These are phyloP conservation scores for Paecilomyces dactylethromorphus DNA, from an alignment of 2,329 filamentous ascomycete genomes.

Conservation along the genomic window DNA sequence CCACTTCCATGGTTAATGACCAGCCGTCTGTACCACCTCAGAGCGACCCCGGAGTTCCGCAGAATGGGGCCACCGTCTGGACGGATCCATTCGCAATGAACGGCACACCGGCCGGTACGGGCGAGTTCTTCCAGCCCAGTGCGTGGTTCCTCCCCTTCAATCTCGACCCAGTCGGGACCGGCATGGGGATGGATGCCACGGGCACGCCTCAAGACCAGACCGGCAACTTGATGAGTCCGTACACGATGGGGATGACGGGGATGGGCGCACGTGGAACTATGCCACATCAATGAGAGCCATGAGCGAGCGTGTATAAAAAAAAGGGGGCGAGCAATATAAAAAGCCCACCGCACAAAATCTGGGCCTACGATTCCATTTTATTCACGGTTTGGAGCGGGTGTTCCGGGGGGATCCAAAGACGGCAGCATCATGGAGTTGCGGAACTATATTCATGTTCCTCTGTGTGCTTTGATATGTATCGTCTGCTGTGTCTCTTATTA, in stretches of 20 bases:
- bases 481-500: not conserved
- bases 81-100: constrained; percentile 26
- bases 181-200: constrained; percentile 4
- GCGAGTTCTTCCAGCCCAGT: constrained; percentile 42
- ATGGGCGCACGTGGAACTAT: constrained; percentile 4
- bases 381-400: not conserved
- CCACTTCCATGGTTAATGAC: constrained; percentile 24
- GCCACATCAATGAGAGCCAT: not conserved
- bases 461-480: not conserved
- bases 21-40: constrained; percentile 22
- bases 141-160: constrained; percentile 95
- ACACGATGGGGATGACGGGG: constrained; percentile 18
- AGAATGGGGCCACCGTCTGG: constrained; percentile 24
- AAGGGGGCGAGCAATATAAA: not conserved
- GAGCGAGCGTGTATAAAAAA: not conserved
- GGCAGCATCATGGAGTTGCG: not conserved
- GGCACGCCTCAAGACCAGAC: not conserved
- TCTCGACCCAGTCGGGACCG: constrained; percentile 56
- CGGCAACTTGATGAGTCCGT: constrained; percentile 18
- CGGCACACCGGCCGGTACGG: constrained; percentile 25
- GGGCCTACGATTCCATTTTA: not conserved
- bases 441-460: not conserved
- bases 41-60: constrained; percentile 13
- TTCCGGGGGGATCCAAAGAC: not conserved
- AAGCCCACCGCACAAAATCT: not conserved